Base-by-base conservation (phyloP, 129 eudicot species). In the Apium graveolens region DNA sequence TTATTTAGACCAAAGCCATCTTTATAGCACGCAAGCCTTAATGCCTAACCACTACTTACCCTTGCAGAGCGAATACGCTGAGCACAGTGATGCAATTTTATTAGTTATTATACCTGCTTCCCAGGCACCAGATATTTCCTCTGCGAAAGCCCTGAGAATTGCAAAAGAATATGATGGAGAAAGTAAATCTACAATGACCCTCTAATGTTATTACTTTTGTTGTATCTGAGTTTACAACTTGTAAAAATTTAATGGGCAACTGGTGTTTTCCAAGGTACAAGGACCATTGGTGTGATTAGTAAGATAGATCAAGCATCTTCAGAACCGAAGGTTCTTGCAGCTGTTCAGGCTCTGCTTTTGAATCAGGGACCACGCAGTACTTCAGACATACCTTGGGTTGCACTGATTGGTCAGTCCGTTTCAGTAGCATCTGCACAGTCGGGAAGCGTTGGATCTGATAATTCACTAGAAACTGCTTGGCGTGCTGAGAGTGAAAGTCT, bases 331-430 rank as follows among this genome's bases (percentile, higher is more conserved):
- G 70, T 86, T 34, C 90, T 96, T 82, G 99, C 97, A 83, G 99
- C 99, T 78, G 99, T 96, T 78, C 96, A 92, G 88, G 99, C 99
- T 74, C 96, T 96, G 69, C 81, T 96, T n/a, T 79, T 86, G 87
- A 90, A 91, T 78, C 99, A 96, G 89, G 99, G 99, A 70, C 99
- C 99, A 42, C 85, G 97, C 65, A 92, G 96, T 73, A 84, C 99
- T 77, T 83, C 96, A 51, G 97, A 96, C 77, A 90, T 96, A 32
- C 93, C 97, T 21, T 96, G 97, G 97, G 97, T 96, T 82, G 99
- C 95, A 44, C 87, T 96, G 80, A 96, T 96, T 81, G 99, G 99
- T 43, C 99, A 96, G 70, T 88, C 97, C 70, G 99, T 92, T 80
- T 79, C 99, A 66, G 92, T 96, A 76, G 97, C 99, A 32, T 89